These are phyloP conservation scores for Oehlia diaphana DNA, from an alignment of 192 early-diverging fungal genomes.

Conservation along the genomic window DNA sequence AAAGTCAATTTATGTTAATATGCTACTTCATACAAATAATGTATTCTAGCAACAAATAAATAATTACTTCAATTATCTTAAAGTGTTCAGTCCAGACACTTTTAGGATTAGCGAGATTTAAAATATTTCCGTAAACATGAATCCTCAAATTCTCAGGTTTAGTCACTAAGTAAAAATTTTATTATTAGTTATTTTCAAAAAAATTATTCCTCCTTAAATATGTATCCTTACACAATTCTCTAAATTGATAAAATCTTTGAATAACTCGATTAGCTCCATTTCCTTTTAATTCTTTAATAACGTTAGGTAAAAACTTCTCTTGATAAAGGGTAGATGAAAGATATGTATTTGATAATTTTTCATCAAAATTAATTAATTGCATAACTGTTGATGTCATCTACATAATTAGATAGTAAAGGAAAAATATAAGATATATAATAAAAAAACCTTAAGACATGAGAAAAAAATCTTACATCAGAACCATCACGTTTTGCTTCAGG, in stretches of 20 bases:
- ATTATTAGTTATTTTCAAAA: not conserved
- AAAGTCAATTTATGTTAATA: not conserved
- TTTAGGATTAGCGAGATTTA: constrained; percentile 47
- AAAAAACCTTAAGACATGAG: not conserved
- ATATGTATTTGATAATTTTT: constrained; percentile 47
- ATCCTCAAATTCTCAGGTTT: constrained; percentile 51
- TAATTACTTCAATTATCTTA: constrained; percentile 26
- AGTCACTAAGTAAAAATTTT: constrained; percentile 36
- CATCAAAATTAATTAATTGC: constrained; percentile 44
- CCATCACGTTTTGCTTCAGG: constrained; percentile 59
- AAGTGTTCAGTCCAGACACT: constrained; percentile 42
- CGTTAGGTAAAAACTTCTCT: constrained; percentile 48
- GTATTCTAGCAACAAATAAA: not conserved
- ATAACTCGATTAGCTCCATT: constrained; percentile 43
- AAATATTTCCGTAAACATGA: constrained; percentile 55
- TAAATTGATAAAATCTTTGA: constrained; percentile 45
- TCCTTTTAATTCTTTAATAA: constrained; percentile 44
- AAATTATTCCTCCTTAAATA: not conserved
- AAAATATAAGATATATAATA: not conserved
- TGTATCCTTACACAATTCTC: constrained; percentile 48
- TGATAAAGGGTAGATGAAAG: constrained; percentile 48
- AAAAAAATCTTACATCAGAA: constrained; percentile 34
- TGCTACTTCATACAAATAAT: not conserved
- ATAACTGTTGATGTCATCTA: constrained; percentile 50
- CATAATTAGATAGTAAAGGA: not conserved